Evolutionary conservation across 179 eudicot genomes (phyloP).

Genomic region (Corrigiola litoralis): DNA sequence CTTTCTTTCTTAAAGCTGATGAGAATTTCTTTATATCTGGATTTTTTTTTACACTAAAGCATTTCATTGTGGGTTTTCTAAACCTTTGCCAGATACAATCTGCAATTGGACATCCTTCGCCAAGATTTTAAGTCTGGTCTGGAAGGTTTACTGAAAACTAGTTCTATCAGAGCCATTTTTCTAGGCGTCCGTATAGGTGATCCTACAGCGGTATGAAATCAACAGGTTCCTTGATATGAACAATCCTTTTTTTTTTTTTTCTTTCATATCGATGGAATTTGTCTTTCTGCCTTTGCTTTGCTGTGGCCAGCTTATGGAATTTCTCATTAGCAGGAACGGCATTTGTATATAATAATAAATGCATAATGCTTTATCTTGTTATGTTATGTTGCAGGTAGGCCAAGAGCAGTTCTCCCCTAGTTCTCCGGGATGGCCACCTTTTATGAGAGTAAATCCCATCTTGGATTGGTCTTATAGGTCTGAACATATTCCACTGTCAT

Average conservation of each 20-base stretch:
- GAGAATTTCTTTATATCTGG: neutral
- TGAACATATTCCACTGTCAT: conserved; percentile 9
- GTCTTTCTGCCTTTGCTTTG: neutral
- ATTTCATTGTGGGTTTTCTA: neutral
- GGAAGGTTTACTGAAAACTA: conserved; percentile 69
- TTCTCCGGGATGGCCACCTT: conserved; percentile 98
- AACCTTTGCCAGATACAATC: conserved; percentile 52
- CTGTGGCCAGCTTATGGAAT: neutral
- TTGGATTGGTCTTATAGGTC: conserved; percentile 99
- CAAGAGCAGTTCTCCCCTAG: conserved; percentile 99
- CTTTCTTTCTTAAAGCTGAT: neutral
- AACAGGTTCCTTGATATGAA: neutral
- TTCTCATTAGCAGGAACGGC: neutral
- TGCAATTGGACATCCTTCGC: conserved; percentile 84
- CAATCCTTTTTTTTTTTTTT: neutral
- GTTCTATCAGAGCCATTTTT: conserved; percentile 83
- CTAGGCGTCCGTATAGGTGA: conserved; percentile 96
- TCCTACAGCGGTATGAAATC: conserved; percentile 78
- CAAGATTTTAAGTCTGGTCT: conserved; percentile 93
- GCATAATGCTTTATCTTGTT: conserved; percentile 14
- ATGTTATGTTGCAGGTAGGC: conserved; percentile 62
- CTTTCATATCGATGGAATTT: neutral
- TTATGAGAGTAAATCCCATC: conserved; percentile 98
- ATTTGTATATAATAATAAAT: neutral
- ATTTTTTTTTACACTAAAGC: neutral